A percentile compares a stretch with the other conserved stretches of the same genome.
Evolutionary conservation across 768 basidiomycete genomes (phyloP).

Genomic region (Serendipita sp.): DNA sequence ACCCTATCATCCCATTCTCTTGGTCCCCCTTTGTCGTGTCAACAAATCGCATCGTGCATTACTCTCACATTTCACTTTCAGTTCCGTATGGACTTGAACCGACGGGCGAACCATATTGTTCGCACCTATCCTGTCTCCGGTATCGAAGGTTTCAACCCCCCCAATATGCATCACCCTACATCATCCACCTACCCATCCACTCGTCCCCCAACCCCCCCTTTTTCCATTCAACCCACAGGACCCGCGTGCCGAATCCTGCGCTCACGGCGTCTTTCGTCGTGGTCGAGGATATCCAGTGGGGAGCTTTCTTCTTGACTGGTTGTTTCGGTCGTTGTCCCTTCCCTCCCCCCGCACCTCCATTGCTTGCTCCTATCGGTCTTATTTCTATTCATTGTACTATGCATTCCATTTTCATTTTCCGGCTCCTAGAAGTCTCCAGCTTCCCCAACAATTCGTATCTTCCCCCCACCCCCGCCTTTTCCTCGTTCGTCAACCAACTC

Average conservation of each 20-base stretch:
- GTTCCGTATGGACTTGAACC: constrained; percentile 7
- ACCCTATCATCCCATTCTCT: neutral
- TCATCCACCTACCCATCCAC: neutral
- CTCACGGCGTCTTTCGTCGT: no score
- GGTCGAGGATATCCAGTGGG: no score
- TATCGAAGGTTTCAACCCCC: neutral
- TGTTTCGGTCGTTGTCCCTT: no score
- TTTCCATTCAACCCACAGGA: no score
- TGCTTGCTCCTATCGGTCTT: neutral
- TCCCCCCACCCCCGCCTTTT: neutral
- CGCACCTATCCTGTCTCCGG: neutral
- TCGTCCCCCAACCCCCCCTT: neutral
- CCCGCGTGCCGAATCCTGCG: no score
- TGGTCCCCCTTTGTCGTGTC: neutral
- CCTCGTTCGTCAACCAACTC: neutral
- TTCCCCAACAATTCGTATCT: neutral
- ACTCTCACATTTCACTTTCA: neutral
- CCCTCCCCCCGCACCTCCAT: no score
- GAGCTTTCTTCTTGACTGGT: no score
- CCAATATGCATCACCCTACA: neutral
- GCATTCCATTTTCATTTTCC: neutral
- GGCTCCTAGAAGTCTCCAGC: neutral
- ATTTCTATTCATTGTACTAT: neutral
- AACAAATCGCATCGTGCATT: neutral
- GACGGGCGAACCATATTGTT: neutral